Conservation (phyloP, 2,329 filamentous ascomycete species). For the Fonsecaea erecta region DNA sequence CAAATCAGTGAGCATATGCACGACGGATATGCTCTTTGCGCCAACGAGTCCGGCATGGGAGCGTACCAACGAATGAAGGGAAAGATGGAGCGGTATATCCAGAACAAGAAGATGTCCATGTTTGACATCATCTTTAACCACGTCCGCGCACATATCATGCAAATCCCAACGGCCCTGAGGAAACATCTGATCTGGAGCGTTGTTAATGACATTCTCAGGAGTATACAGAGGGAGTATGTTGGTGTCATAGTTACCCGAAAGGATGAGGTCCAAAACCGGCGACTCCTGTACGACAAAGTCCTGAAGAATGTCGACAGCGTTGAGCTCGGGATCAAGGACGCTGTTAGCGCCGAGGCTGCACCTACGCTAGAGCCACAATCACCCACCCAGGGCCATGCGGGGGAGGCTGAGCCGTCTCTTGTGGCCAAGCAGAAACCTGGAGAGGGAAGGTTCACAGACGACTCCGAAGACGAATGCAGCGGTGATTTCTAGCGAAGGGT, state of each 20-base stretch:
- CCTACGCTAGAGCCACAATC: background rate
- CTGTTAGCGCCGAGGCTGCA: background rate
- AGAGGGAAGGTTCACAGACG: background rate
- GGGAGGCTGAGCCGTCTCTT: background rate
- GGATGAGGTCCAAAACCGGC: background rate
- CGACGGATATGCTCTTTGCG: slow-evolving; percentile 47
- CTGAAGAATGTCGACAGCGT: slow-evolving; percentile 3
- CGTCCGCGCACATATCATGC: slow-evolving; percentile 49
- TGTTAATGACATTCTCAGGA: background rate
- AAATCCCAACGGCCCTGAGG: background rate
- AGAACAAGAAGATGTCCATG: slow-evolving; percentile 51
- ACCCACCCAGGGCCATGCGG: background rate
- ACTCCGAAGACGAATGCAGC: background rate
- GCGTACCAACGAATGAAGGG: slow-evolving; percentile 58
- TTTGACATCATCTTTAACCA: slow-evolving; percentile 53
- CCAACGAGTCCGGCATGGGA: background rate
- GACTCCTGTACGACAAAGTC: background rate
- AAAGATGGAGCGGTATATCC: slow-evolving; percentile 54
- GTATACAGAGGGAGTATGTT: slow-evolving; percentile 1
- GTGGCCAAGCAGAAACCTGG: background rate
- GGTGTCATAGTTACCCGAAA: slow-evolving; percentile 1
- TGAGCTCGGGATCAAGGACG: slow-evolving; percentile 8
- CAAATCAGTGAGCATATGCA: slow-evolving; percentile 54
- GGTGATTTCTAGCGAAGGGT: background rate
- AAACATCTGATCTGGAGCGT: background rate